These are phyloP conservation scores for Xylaria sp. DNA, from an alignment of 2,329 filamentous ascomycete species.

Conservation along the genomic window DNA sequence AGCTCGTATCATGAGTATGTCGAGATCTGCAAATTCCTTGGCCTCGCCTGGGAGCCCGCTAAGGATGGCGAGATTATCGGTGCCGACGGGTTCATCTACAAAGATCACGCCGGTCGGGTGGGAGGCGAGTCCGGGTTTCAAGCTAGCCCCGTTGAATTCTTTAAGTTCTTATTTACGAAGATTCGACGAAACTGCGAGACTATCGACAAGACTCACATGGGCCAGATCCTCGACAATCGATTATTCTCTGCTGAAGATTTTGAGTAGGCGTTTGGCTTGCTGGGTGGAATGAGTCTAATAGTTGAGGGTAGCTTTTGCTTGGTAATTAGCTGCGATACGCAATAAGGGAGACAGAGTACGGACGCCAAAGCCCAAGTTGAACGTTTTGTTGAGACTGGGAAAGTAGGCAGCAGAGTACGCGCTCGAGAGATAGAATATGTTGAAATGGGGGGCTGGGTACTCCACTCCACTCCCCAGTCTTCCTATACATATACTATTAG, in stretches of 20 bases:
- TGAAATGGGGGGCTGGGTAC: no score
- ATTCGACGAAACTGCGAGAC: slow-evolving; percentile 29
- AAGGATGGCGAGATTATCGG: slow-evolving; percentile 30
- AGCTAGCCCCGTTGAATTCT: slow-evolving; percentile 20
- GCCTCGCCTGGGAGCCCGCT: slow-evolving; percentile 46
- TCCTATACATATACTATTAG: no score
- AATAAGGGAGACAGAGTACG: neutral
- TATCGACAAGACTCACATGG: slow-evolving; percentile 51
- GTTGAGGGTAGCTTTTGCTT: neutral
- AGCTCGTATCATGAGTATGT: slow-evolving; percentile 59
- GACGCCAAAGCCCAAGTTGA: neutral
- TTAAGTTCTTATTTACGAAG: slow-evolving; percentile 13
- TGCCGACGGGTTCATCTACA: slow-evolving; percentile 44
- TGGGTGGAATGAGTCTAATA: neutral
- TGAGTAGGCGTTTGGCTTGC: neutral
- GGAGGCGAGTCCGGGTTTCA: slow-evolving; percentile 37
- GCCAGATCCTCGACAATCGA: slow-evolving; percentile 44
- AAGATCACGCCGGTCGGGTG: slow-evolving; percentile 33
- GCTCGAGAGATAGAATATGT: no score
- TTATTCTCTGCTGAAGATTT: slow-evolving; percentile 28
- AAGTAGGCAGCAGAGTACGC: no score
- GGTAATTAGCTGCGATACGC: neutral
- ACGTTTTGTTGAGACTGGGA: neutral
- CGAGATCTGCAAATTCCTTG: slow-evolving; percentile 56
- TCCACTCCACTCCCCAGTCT: no score